Base-by-base conservation (phyloP, 2,329 filamentous ascomycete species). In the Alternaria panax region DNA sequence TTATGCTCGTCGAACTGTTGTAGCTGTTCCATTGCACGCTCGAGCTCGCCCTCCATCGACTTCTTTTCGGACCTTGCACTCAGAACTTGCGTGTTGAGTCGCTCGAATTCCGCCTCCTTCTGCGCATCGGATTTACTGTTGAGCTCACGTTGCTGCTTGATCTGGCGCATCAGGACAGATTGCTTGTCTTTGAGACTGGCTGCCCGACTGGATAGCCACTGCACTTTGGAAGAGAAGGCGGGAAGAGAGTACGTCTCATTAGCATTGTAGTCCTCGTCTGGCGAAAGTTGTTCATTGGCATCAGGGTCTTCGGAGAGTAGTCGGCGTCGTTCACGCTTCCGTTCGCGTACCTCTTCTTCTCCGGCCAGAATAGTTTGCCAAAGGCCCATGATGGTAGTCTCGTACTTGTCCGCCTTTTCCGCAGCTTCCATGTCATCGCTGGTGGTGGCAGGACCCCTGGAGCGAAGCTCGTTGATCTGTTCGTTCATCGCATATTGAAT, bases 71-170 rank as follows among this genome's bases (percentile, higher is more conserved):
- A 74, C 57, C 73, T 69, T 25, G 75, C 71, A 48, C 71, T 73
- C 22, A 75, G 68, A 18, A 80, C 73, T 66, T 79, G 78, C 14
- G 80, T 78, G 42, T 80, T 81, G 42, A 83, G 73, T 11, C 73
- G 69, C 46, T 72, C 67, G 48, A 79, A 74, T 50, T 82, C 79
- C 25, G 68, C 75, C 51, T 79, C 77, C 54, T 73, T 78, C 47
- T 79, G 75, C 2, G 74, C 83, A 67, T 96, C 92, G 1, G 92
- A 93, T 73, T 93, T 93, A 80, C 85, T 93, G 79, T 96, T 96
- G 57, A 97, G 85, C 73, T 96, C 92, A 59, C 93, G 90, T 79
- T 98, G 94, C 75, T 98, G 93, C 80, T 96, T 94, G 71, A 97
- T 94, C 76, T 98, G 93, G 42, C 93, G 88, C 71, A 94, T 90